Conservation (phyloP, 306 rosid species). For the Ammopiptanthus mongolicus region DNA sequence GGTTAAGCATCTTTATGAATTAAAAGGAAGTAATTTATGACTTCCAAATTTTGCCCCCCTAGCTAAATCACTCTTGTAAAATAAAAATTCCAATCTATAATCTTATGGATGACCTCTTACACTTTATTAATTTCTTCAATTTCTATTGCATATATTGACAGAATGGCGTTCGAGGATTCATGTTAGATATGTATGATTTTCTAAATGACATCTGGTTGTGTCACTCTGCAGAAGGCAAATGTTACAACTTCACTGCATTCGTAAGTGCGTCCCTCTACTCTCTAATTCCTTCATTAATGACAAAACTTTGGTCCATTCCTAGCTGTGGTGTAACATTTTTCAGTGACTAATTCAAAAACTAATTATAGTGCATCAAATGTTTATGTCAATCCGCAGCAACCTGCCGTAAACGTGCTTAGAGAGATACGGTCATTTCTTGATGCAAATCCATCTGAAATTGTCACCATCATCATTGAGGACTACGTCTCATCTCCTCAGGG, state of each 20-base stretch:
- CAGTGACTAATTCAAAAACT: not conserved
- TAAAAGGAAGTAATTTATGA: not conserved
- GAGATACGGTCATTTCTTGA: slow-evolving; percentile 63
- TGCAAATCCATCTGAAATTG: slow-evolving; percentile 64
- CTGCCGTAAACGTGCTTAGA: slow-evolving; percentile 61
- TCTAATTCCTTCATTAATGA: not conserved
- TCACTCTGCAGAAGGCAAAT: slow-evolving; percentile 62
- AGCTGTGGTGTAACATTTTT: not conserved
- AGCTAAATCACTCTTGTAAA: not conserved
- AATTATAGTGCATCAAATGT: slow-evolving; percentile 4
- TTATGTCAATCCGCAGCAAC: slow-evolving; percentile 46
- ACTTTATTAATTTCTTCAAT: not conserved
- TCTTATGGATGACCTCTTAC: not conserved
- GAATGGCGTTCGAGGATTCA: slow-evolving; percentile 90
- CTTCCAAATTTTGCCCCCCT: not conserved
- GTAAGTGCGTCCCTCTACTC: slow-evolving; percentile 51
- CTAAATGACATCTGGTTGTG: slow-evolving; percentile 73
- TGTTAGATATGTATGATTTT: slow-evolving; percentile 94
- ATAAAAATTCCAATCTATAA: not conserved
- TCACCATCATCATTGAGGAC: slow-evolving; percentile 90
- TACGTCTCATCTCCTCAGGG: slow-evolving; percentile 68
- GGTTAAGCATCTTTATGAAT: not conserved
- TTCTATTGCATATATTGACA: slow-evolving; percentile 19
- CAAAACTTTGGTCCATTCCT: not conserved
- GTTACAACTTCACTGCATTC: slow-evolving; percentile 70